A percentile compares a stretch with the other conserved stretches of the same genome.
These are phyloP conservation scores for Escovopsis sp. DNA, from an alignment of 2,329 filamentous ascomycete species.

Conservation along the genomic window DNA sequence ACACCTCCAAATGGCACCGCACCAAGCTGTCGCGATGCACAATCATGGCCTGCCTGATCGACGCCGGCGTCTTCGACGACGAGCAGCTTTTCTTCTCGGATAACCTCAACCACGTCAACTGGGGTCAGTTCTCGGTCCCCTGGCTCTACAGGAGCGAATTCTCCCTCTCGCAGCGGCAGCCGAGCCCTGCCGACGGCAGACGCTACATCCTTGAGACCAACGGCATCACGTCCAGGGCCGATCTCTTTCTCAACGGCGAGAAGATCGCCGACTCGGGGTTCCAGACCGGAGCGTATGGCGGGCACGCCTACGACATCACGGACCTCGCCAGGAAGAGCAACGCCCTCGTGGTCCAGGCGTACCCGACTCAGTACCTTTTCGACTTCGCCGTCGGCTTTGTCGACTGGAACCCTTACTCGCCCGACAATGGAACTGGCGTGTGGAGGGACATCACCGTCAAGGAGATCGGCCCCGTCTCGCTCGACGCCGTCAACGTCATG, in stretches of 20 bases:
- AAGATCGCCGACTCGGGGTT: conserved; percentile 30
- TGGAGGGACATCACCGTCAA: conserved; percentile 45
- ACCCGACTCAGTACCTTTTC: conserved; percentile 44
- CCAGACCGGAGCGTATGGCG: conserved; percentile 43
- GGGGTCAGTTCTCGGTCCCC: conserved; percentile 33
- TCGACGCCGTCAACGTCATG: conserved; percentile 29
- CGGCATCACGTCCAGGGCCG: conserved; percentile 44
- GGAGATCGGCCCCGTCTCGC: conserved; percentile 35
- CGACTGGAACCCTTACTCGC: conserved; percentile 25
- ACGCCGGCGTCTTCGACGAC: conserved; percentile 36
- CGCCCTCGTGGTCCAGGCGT: conserved; percentile 35
- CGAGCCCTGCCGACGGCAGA: conserved; percentile 12
- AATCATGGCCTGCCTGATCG: conserved; percentile 42
- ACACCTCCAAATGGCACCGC: conserved; percentile 37
- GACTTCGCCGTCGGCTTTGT: conserved; percentile 37
- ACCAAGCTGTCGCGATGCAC: conserved; percentile 33
- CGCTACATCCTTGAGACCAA: conserved; percentile 41
- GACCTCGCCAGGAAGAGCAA: conserved; percentile 27
- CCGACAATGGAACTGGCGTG: conserved; percentile 48
- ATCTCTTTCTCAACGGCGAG: conserved; percentile 44
- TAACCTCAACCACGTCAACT: conserved; percentile 27
- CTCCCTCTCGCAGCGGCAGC: conserved; percentile 12
- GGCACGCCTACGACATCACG: conserved; percentile 41
- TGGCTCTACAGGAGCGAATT: conserved; percentile 47
- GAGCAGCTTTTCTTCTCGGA: conserved; percentile 40